Evolutionary conservation across 2,329 filamentous ascomycete genomes (phyloP).

Genomic region (Penicillium occitanis): DNA sequence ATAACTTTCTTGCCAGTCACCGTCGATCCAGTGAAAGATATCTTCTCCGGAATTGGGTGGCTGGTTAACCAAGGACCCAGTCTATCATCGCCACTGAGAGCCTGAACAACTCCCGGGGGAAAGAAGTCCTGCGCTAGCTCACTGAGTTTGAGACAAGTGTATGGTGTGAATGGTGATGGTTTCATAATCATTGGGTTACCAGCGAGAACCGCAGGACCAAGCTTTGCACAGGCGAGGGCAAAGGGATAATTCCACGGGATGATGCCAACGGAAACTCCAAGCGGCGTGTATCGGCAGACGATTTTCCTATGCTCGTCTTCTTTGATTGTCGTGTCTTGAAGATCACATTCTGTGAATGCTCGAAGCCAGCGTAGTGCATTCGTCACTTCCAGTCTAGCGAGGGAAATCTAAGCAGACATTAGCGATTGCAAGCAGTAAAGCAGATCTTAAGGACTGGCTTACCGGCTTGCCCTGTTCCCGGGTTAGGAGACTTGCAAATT

Average conservation of each 20-base stretch:
- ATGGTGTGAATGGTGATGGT: constrained; percentile 42
- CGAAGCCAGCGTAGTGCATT: background rate
- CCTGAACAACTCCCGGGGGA: constrained; percentile 57
- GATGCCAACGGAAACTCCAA: constrained; percentile 52
- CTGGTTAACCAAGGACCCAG: constrained; percentile 55
- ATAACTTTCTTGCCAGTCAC: constrained; percentile 53
- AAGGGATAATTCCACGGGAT: constrained; percentile 61
- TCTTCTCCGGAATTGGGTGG: constrained; percentile 57
- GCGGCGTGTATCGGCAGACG: constrained; percentile 31
- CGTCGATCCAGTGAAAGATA: constrained; percentile 59
- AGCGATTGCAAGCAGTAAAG: background rate
- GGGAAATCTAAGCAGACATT: background rate
- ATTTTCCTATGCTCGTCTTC: background rate
- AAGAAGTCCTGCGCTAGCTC: constrained; percentile 31
- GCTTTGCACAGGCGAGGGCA: constrained; percentile 55
- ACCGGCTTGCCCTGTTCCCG: constrained; percentile 2
- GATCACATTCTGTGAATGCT: background rate
- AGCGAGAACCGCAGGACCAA: constrained; percentile 51
- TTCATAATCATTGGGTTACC: constrained; percentile 56
- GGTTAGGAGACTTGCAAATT: background rate
- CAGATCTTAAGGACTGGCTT: background rate
- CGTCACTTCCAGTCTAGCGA: constrained; percentile 18
- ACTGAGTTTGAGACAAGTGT: constrained; percentile 2
- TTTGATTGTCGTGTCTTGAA: background rate
- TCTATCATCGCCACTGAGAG: constrained; percentile 54